Evolutionary conservation across 2,329 filamentous ascomycete genomes (phyloP), one percentile per base, ranked within the genome.

Genomic region (Fusarium torreyae): DNA sequence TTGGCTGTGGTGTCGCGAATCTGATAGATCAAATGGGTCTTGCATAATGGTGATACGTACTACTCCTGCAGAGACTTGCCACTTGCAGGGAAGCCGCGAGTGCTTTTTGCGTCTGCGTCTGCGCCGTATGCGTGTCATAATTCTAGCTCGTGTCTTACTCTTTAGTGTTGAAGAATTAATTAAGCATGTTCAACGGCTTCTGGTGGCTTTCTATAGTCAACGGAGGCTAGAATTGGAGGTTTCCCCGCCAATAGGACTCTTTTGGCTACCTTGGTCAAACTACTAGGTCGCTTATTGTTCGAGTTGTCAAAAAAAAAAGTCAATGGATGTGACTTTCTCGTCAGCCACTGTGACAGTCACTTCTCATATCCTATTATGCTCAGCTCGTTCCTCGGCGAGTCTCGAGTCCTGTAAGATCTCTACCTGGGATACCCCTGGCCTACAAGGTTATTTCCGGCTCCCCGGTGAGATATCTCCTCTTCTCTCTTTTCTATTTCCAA

Each of bases 11-110:
- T 2, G n/a, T 31, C 39, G 55, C 33, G 33, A 46, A 58, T 56
- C 56, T 56, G 56, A 58, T 44, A 56, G 18, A 58, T 58, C 56
- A 45, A 40, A 39, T 55, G 8, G 40, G 40, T 26, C 22, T 43
- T 43, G 40, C 40, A 26, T 10, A 15, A 22, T 43, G 40, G 13
- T 24, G n/a, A 26, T 9, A 38, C 15, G 48, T n/a, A 48, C 48
- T 36, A 9, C 46, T 57, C 33, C 56, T 58, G 56, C 39, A 58
- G n/a, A 15, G 14, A 9, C 39, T 38, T 18, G 24, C 33, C 49
- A 20, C 20, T 56, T 7, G 28, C 7, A 20, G 33, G 45, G 33
- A 24, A 1, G 46, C 46, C 46, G 28, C 28, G 46, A 40, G 11
- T 26, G 5, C 6, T 50, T 2, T 13, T 24, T 34, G 45, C 18